These are phyloP conservation scores for Grammothele lineata DNA, from an alignment of 768 basidiomycete species.

Conservation along the genomic window DNA sequence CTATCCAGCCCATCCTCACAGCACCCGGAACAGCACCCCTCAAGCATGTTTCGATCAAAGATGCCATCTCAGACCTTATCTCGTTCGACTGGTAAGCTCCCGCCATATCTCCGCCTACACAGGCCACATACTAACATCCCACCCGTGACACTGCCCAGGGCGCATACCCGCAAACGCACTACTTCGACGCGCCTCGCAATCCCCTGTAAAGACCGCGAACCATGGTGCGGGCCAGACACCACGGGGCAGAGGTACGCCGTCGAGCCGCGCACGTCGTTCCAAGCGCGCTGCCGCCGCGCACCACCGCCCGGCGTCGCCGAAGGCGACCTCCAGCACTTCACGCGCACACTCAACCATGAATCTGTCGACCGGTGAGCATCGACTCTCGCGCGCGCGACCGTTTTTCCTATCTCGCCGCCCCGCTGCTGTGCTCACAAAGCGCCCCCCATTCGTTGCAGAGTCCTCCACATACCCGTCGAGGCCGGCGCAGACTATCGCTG, in stretches of 20 bases:
- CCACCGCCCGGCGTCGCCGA: no score
- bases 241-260: constrained; percentile 9
- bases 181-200: no score
- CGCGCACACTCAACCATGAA: constrained; percentile 43
- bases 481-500: constrained; percentile 61
- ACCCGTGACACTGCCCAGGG: no score
- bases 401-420: no score
- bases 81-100: constrained; percentile 71
- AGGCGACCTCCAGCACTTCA: constrained; percentile 63
- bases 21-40: constrained; percentile 46
- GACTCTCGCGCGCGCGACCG: no score
- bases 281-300: constrained; percentile 41
- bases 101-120: no score
- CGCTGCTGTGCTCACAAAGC: no score
- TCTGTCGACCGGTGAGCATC: constrained; percentile 61
- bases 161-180: no score
- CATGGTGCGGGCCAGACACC: no score
- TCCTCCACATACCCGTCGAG: constrained; percentile 53
- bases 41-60: constrained; percentile 53
- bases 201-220: no score
- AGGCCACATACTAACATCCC: no score
- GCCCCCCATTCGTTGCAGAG: no score
- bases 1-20: constrained; percentile 42
- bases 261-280: constrained; percentile 36
- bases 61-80: constrained; percentile 72